Base-by-base conservation (phyloP, 192 early-diverging fungal species). In the Backusella westeae region DNA sequence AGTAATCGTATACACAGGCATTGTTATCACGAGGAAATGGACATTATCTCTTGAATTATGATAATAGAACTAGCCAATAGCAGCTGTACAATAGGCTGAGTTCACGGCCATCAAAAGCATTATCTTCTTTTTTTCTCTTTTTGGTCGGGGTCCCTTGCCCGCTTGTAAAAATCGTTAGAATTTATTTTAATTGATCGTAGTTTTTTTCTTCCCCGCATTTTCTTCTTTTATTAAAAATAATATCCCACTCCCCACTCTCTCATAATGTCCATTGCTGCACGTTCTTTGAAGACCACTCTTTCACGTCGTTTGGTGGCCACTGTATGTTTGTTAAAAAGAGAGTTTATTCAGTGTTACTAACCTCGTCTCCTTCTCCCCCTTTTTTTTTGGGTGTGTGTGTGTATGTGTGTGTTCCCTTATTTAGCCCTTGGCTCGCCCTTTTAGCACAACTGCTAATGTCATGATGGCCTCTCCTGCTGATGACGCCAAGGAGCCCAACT, bases 401-500 rank as follows among this genome's bases (percentile, higher is more conserved):
- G 29, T 32, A 0, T 32, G 29, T 2, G 29, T 32, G 32, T 32
- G 3, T 32, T 32, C 32, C 32, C 32, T 32, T 32, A 32, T 44
- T 3, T 73, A 74, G 72, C 78, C 78, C 46, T 69, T 82, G 67
- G 82, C 79, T 21, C 87, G 85, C 44, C 78, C 84, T 49, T 82
- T 88, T 32, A 83, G 83, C 34, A 89, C 86, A 32, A 78, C 81
- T 56, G 82, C 84, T 63, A 63, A 63, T 32, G 79, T 82, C 46
- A 68, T 69, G 53, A 84, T 77, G 75, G 81, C 79, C 71, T 80
- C 84, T 32, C 38, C 73, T 53, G 73, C 76, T 65, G 26, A 78
- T 14, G 38, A 82, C 9, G 83, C 79, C 49, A 93, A 91, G 85
- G 83, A 89, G 26, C 85, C 89, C 52, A 83, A 91, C 74, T 71